Conservation (phyloP, 2,329 filamentous ascomycete genomes). For the Dichotomopilus funicola region DNA sequence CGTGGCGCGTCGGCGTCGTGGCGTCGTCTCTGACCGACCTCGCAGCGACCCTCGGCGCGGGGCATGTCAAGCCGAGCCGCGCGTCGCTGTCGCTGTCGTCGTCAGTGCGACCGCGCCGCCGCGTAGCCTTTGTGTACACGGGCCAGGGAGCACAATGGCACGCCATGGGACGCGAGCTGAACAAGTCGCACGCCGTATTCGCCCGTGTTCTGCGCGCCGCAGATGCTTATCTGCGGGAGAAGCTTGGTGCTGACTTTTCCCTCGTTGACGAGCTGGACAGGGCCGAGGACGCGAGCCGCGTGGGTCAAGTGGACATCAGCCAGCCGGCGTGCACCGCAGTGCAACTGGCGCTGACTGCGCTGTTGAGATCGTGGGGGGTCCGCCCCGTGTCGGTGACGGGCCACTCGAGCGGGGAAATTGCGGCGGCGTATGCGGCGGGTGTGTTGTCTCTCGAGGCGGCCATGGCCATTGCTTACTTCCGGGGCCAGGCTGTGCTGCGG, state of each 20-base stretch:
- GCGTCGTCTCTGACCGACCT: not conserved
- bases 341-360: slow-evolving; percentile 37
- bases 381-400: slow-evolving; percentile 33
- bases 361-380: slow-evolving; percentile 31
- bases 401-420: slow-evolving; percentile 47
- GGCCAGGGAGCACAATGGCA: slow-evolving; percentile 28
- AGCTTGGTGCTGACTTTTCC: not conserved
- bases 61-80: not conserved
- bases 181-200: slow-evolving; percentile 5
- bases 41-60: not conserved
- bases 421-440: slow-evolving; percentile 43
- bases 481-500: slow-evolving; percentile 28
- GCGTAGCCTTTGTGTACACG: slow-evolving; percentile 22
- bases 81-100: not conserved
- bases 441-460: slow-evolving; percentile 36
- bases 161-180: slow-evolving; percentile 24
- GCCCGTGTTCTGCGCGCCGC: not conserved
- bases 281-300: not conserved
- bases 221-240: not conserved
- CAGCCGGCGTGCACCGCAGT: slow-evolving; percentile 29
- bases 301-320: not conserved
- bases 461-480: slow-evolving; percentile 40
- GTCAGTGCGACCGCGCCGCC: too few species aligned
- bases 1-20: not conserved
- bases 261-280: slow-evolving; percentile 2